Percentiles rank a stretch among this genome's conserved stretches.
phyloP scores from a whole-genome alignment of 2,329 filamentous ascomycete genomes.

The Fusarium sp. region DNA sequence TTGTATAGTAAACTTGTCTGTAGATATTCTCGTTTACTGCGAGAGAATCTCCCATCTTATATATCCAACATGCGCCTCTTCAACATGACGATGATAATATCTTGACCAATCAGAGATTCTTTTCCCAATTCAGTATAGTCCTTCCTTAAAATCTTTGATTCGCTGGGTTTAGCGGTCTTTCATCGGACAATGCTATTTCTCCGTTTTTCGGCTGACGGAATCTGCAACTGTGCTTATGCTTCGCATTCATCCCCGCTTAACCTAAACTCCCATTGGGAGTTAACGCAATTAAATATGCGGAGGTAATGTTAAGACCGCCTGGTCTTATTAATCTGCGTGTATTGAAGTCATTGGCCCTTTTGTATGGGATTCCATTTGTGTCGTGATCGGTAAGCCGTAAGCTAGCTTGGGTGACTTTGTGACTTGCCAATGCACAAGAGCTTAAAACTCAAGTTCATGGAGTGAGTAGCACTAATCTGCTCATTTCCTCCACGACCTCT shows the following conservation, averaged over 20 bases:
- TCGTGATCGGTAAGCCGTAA: background rate
- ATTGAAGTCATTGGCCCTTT: too few relatives aligned
- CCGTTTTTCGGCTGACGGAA: background rate
- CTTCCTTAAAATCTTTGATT: background rate
- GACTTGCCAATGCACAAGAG: background rate
- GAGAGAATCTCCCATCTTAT: conserved; percentile 13
- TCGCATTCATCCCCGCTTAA: background rate
- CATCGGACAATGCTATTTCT: background rate
- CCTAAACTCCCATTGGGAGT: background rate
- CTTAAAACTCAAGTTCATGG: fast-evolving
- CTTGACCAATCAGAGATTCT: conserved; percentile 17
- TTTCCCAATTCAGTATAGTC: background rate
- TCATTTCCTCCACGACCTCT: background rate
- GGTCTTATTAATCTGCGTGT: background rate
- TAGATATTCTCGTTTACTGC: background rate
- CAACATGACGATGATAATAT: background rate
- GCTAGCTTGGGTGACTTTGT: too few relatives aligned
- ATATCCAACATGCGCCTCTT: background rate
- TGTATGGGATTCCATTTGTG: background rate
- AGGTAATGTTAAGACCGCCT: conserved; percentile 9
- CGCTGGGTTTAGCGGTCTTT: background rate
- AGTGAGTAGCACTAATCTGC: fast-evolving
- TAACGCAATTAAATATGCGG: background rate
- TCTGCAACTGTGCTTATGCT: background rate
- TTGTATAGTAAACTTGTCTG: background rate